Percentiles rank a stretch among this genome's conserved stretches.
These are phyloP conservation scores for Boletales sp. DNA, from an alignment of 768 basidiomycete genomes.

Conservation along the genomic window DNA sequence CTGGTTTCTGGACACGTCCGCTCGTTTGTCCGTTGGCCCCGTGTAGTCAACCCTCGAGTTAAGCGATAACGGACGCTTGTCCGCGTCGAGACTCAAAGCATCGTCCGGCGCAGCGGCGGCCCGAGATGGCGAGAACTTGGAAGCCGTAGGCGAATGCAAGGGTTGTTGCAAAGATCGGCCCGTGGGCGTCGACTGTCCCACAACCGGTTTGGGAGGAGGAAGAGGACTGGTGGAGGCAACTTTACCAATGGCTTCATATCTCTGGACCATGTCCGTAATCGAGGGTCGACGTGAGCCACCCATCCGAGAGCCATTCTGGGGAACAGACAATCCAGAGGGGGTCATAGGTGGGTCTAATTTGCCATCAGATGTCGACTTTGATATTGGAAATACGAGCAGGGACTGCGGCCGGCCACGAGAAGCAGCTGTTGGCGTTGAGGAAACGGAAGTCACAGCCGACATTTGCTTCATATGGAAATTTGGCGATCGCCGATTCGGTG, in stretches of 20 bases:
- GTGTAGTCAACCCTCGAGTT: slow-evolving; percentile 11
- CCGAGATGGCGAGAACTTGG: slow-evolving; percentile 26
- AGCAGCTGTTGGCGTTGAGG: slow-evolving; percentile 27
- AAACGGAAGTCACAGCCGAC: slow-evolving; percentile 21
- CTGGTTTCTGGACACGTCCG: slow-evolving; percentile 12
- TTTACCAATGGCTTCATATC: slow-evolving; percentile 64
- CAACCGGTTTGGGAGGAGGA: slow-evolving; percentile 31
- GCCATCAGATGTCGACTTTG: slow-evolving; percentile 40
- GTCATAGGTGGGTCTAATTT: slow-evolving; percentile 30
- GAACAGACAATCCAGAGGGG: slow-evolving; percentile 42
- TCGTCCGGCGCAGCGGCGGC: slow-evolving; percentile 9
- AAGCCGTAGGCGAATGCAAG: slow-evolving; percentile 19
- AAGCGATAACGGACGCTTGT: slow-evolving; percentile 17
- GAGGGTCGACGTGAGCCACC: slow-evolving; percentile 57
- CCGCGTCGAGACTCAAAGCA: slow-evolving; percentile 11
- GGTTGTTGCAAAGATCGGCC: slow-evolving; percentile 22
- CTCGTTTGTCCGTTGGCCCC: slow-evolving; percentile 16
- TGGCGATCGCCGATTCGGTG: slow-evolving; percentile 27
- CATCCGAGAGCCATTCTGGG: slow-evolving; percentile 43
- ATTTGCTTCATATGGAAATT: slow-evolving; percentile 30
- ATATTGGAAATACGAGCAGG: slow-evolving; percentile 65
- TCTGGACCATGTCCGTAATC: slow-evolving; percentile 84
- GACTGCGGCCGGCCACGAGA: slow-evolving; percentile 72
- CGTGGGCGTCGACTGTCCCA: slow-evolving; percentile 8
- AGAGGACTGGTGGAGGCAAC: slow-evolving; percentile 27